A percentile compares a stretch with the other conserved stretches of the same genome.
phyloP scores from a whole-genome alignment of 1,284 basidiomycete species.

The Earliella scabrosa region DNA sequence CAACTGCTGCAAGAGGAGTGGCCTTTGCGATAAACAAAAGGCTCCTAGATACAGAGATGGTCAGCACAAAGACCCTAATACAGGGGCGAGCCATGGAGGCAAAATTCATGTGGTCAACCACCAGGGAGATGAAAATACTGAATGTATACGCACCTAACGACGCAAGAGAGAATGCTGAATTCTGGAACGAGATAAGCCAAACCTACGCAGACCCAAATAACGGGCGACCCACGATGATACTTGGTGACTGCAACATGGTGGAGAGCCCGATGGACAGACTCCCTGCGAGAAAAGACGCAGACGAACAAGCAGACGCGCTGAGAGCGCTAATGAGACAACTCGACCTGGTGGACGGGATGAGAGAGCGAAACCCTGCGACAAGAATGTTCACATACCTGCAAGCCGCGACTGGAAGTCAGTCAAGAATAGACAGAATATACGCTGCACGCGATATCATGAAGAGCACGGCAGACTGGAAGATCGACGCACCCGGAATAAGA shows the following conservation, averaged over 20 bases:
- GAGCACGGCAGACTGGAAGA: neutral
- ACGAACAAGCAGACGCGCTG: neutral
- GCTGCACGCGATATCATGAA: neutral
- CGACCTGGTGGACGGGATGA: neutral
- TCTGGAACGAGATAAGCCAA: neutral
- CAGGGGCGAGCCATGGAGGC: neutral
- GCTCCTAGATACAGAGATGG: neutral
- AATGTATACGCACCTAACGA: neutral
- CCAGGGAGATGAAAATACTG: neutral
- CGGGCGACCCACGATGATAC: neutral
- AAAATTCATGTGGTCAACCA: neutral
- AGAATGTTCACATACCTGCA: conserved; percentile 31
- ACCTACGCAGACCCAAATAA: neutral
- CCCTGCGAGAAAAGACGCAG: conserved; percentile 21
- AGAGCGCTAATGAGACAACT: neutral
- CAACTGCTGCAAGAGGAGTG: conserved; percentile 5
- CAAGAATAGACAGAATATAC: conserved; percentile 44
- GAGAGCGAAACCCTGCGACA: neutral
- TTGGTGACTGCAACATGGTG: conserved; percentile 44
- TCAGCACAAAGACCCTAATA: neutral
- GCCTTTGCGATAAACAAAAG: neutral
- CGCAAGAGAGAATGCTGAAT: neutral
- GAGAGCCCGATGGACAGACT: conserved; percentile 42
- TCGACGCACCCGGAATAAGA: neutral
- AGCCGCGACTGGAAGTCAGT: conserved; percentile 11